phyloP scores from a whole-genome alignment of 495 filamentous ascomycete species.

The Aspergillus leporis region DNA sequence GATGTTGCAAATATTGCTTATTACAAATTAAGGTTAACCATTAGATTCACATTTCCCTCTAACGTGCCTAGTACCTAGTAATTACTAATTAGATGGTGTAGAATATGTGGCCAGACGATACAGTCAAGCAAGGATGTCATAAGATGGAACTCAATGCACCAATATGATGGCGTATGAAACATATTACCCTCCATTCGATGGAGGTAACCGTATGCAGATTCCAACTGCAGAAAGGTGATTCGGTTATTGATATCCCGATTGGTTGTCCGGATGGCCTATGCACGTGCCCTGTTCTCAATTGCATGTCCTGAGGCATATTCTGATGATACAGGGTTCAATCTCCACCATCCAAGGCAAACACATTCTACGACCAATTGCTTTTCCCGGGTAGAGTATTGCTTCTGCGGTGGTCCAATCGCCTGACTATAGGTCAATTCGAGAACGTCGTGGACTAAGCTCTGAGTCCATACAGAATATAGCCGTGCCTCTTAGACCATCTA shows the following conservation, averaged over 20 bases:
- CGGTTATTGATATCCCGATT: constrained; percentile 15
- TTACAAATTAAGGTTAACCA: too few species aligned
- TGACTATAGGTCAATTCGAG: background rate
- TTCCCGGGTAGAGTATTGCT: background rate
- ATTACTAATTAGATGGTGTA: too few species aligned
- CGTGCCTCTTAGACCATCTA: background rate
- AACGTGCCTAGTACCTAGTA: too few species aligned
- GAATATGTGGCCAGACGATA: too few species aligned
- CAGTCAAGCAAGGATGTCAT: too few species aligned
- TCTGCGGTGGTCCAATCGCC: background rate
- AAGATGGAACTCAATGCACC: too few species aligned
- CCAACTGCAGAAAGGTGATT: constrained; percentile 18
- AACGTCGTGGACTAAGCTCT: background rate
- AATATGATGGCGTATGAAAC: too few species aligned
- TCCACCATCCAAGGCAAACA: background rate
- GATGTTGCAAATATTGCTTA: too few species aligned
- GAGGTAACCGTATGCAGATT: too few species aligned
- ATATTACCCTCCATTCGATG: background rate
- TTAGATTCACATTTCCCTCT: too few species aligned
- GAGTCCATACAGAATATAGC: background rate
- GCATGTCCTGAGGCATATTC: background rate
- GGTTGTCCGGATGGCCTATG: constrained; percentile 3
- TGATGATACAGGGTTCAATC: background rate
- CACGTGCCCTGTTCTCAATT: constrained; percentile 8
- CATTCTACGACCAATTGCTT: background rate